phyloP scores from a whole-genome alignment of 2,329 filamentous ascomycete species.

The Xylariomycetidae sp. region DNA sequence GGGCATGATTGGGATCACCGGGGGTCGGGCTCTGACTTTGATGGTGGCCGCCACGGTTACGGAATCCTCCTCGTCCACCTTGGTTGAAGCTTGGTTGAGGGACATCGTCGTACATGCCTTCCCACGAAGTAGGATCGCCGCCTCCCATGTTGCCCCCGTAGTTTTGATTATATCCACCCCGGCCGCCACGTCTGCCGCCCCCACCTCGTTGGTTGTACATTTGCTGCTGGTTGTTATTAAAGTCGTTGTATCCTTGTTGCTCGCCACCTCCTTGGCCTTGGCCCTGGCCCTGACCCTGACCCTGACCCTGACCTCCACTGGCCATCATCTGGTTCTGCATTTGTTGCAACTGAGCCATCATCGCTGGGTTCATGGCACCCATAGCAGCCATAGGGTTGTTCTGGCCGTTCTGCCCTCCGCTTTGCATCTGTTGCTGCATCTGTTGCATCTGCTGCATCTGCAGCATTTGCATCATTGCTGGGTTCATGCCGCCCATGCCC shows the following conservation, averaged over 20 bases:
- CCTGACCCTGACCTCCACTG: slow-evolving; percentile 22
- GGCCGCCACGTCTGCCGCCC: slow-evolving; percentile 23
- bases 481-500: slow-evolving; percentile 60
- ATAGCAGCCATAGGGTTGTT: slow-evolving; percentile 37
- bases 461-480: slow-evolving; percentile 71
- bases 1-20: slow-evolving; percentile 50
- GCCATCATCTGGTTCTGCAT: slow-evolving; percentile 38
- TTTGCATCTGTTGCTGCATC: slow-evolving; percentile 49
- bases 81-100: slow-evolving; percentile 69
- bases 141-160: slow-evolving; percentile 34
- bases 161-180: slow-evolving; percentile 32
- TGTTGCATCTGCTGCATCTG: slow-evolving; percentile 71
- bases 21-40: slow-evolving; percentile 36
- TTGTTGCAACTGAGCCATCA: slow-evolving; percentile 56
- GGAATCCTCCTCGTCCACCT: slow-evolving; percentile 39
- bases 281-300: slow-evolving; percentile 32
- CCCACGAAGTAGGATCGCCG: slow-evolving; percentile 80
- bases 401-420: slow-evolving; percentile 28
- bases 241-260: slow-evolving; percentile 22
- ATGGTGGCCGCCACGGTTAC: slow-evolving; percentile 30
- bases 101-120: slow-evolving; percentile 97
- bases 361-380: slow-evolving; percentile 43
- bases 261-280: slow-evolving; percentile 31
- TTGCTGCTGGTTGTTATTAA: slow-evolving; percentile 19
- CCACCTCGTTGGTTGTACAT: slow-evolving; percentile 24